Percentiles rank a stretch among this genome's conserved stretches.
phyloP scores from a whole-genome alignment of 2,329 filamentous ascomycete genomes.

The Nannizzia gypsea region DNA sequence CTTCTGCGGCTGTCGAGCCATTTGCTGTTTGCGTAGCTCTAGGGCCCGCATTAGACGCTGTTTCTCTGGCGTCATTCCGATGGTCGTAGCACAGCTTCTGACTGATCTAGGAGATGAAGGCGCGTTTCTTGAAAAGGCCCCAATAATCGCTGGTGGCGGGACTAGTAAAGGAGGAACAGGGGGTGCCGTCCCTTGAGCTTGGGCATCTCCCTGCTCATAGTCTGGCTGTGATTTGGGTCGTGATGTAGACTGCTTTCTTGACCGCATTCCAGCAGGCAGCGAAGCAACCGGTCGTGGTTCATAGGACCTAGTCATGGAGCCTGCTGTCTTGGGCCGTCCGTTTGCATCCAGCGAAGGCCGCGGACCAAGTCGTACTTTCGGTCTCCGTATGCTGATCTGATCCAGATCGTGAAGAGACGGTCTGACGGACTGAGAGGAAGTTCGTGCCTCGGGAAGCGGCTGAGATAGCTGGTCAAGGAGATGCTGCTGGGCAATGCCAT shows the following conservation, averaged over 20 bases:
- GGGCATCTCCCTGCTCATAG: slow-evolving; percentile 17
- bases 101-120: slow-evolving; percentile 26
- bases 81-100: slow-evolving; percentile 37
- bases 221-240: slow-evolving; percentile 37
- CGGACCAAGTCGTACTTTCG: slow-evolving; percentile 79
- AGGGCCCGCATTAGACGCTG: slow-evolving; percentile 86
- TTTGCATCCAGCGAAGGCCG: slow-evolving; percentile 58
- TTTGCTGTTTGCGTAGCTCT: slow-evolving; percentile 76
- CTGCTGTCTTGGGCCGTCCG: slow-evolving; percentile 49
- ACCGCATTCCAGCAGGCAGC: slow-evolving; percentile 68
- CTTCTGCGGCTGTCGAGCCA: slow-evolving; percentile 28
- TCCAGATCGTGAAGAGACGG: slow-evolving; percentile 36
- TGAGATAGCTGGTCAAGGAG: slow-evolving; percentile 28
- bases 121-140: slow-evolving; percentile 21
- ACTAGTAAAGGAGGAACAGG: slow-evolving; percentile 31
- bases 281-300: slow-evolving; percentile 62
- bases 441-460: slow-evolving; percentile 26
- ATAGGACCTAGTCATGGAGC: slow-evolving; percentile 32
- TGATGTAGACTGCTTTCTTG: slow-evolving; percentile 40
- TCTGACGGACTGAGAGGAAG: slow-evolving; percentile 32
- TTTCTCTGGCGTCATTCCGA: slow-evolving; percentile 74
- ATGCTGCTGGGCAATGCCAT: slow-evolving; percentile 17
- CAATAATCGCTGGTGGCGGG: slow-evolving; percentile 25
- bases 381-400: slow-evolving; percentile 28
- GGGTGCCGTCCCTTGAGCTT: slow-evolving; percentile 21